A percentile compares a stretch with the other conserved stretches of the same genome.
Conservation (phyloP, 768 basidiomycete species). For the Daedaleopsis sinensis region DNA sequence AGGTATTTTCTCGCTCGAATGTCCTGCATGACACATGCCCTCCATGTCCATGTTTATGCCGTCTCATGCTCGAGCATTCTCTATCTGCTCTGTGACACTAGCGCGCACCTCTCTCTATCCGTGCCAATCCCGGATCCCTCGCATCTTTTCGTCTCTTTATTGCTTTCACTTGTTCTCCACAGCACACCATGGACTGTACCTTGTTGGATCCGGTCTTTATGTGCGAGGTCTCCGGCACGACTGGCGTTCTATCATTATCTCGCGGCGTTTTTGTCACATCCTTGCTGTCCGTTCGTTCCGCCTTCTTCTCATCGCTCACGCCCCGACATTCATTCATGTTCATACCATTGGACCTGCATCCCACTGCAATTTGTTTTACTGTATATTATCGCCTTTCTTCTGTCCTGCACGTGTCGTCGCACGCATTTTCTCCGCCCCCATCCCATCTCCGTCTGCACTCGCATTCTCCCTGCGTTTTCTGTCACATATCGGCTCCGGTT, state of each 20-base stretch:
- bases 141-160: slow-evolving; percentile 11
- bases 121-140: slow-evolving; percentile 21
- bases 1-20: slow-evolving; percentile 36
- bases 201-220: slow-evolving; percentile 10
- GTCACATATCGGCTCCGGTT: slow-evolving; percentile 11
- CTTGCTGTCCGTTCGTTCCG: neutral
- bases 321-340: slow-evolving; percentile 5
- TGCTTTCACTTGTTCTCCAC: slow-evolving; percentile 3
- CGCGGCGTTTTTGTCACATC: slow-evolving; percentile 5
- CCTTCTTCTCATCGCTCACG: slow-evolving; percentile 3
- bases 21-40: slow-evolving; percentile 12
- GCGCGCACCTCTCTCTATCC: slow-evolving; percentile 4
- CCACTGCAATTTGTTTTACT: slow-evolving; percentile 9
- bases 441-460: neutral
- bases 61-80: slow-evolving; percentile 5
- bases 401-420: neutral
- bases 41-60: slow-evolving; percentile 3
- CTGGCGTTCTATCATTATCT: slow-evolving; percentile 23
- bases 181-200: slow-evolving; percentile 9
- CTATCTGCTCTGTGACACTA: slow-evolving; percentile 1
- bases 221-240: slow-evolving; percentile 23
- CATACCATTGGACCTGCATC: slow-evolving; percentile 21
- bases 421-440: neutral
- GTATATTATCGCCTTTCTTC: slow-evolving; percentile 12
- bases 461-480: slow-evolving; percentile 12